A percentile compares a stretch with the other conserved stretches of the same genome.
These are phyloP conservation scores for Salix brachista DNA, from an alignment of 345 rosid species.

Conservation along the genomic window DNA sequence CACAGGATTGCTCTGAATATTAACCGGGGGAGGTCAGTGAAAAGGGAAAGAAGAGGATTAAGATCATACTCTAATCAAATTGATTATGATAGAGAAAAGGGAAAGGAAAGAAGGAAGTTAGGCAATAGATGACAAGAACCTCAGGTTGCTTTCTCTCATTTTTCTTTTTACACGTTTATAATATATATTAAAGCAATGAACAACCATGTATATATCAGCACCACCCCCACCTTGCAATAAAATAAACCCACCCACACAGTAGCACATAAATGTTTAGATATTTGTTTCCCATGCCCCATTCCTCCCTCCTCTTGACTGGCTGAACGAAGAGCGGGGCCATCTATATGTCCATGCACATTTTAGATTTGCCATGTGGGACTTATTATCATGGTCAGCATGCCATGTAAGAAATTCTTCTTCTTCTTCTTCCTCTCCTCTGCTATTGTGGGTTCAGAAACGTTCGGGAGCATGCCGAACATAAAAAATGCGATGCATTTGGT, in stretches of 20 bases:
- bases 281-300: slow-evolving; percentile 7
- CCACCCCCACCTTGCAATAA: slow-evolving; percentile 31
- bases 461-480: slow-evolving; percentile 12
- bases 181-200: slow-evolving; percentile 21
- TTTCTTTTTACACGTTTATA: slow-evolving; percentile 41
- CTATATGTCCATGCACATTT: slow-evolving; percentile 7
- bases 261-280: slow-evolving; percentile 28
- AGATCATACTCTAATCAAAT: slow-evolving; percentile 5
- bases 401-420: not conserved
- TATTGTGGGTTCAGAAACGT: slow-evolving; percentile 7
- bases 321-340: not conserved
- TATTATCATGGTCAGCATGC: not conserved
- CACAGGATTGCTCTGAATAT: slow-evolving; percentile 4
- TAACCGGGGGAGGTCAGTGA: not conserved
- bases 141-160: slow-evolving; percentile 31
- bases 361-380: slow-evolving; percentile 18
- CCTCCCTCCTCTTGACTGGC: slow-evolving; percentile 13
- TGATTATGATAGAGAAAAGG: slow-evolving; percentile 25
- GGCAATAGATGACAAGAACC: slow-evolving; percentile 32
- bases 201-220: slow-evolving; percentile 22
- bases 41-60: not conserved
- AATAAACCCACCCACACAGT: slow-evolving; percentile 27
- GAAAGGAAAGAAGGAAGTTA: not conserved
- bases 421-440: not conserved
- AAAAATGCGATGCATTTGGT: not conserved